phyloP scores from a whole-genome alignment of 108 stramenopile species.

The Pseudonitzschia multiseries region DNA sequence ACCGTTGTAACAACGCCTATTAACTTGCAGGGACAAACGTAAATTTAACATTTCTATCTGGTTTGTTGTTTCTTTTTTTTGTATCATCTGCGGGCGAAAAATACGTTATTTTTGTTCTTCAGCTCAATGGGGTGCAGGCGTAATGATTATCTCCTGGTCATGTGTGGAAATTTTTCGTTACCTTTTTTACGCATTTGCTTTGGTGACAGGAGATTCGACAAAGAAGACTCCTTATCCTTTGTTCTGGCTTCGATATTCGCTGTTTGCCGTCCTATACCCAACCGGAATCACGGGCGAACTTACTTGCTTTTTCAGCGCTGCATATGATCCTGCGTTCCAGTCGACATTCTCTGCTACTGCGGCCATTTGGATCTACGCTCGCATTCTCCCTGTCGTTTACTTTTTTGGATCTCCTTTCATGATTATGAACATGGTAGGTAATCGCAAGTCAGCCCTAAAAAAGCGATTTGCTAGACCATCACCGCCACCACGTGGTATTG shows the following conservation, averaged over 20 bases:
- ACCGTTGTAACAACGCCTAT: neutral
- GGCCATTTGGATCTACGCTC: conserved; percentile 51
- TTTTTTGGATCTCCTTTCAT: conserved; percentile 87
- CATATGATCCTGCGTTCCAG: conserved; percentile 52
- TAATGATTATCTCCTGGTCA: conserved; percentile 90
- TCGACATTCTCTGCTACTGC: conserved; percentile 26
- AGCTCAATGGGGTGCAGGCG: conserved; percentile 82
- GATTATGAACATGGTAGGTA: conserved; percentile 94
- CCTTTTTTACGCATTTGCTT: conserved; percentile 89
- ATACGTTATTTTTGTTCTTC: neutral
- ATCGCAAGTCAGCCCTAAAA: conserved; percentile 88
- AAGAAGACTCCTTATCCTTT: conserved; percentile 90
- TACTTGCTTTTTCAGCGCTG: conserved; percentile 71
- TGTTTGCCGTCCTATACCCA: conserved; percentile 94
- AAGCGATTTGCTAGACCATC: conserved; percentile 88
- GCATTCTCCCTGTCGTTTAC: conserved; percentile 74
- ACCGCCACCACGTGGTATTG: conserved; percentile 87
- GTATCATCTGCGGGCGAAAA: neutral
- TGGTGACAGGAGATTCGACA: conserved; percentile 83
- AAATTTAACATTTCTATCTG: neutral
- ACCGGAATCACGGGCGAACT: conserved; percentile 94
- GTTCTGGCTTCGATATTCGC: conserved; percentile 95
- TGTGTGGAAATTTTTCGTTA: conserved; percentile 93
- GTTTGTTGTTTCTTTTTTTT: neutral
- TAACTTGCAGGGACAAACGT: neutral